A percentile compares a stretch with the other conserved stretches of the same genome.
Conservation (phyloP, 2,329 filamentous ascomycete species). For the Capronia coronata region DNA sequence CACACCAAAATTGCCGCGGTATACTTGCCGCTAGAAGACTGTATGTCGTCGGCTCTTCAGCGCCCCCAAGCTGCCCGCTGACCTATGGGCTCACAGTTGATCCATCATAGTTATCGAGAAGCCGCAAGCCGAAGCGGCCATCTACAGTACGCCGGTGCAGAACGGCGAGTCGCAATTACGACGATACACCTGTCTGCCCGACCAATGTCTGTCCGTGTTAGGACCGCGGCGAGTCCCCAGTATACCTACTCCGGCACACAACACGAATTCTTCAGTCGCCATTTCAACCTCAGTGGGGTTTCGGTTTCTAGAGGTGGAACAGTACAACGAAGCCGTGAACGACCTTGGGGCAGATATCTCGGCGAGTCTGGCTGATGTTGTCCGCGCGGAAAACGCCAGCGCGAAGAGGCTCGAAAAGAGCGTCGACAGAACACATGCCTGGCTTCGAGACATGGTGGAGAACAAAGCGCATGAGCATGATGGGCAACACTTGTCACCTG, state of each 20-base stretch:
- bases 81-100: conserved; percentile 35
- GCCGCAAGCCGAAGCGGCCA: conserved; percentile 40
- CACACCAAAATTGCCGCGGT: conserved; percentile 61
- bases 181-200: conserved; percentile 66
- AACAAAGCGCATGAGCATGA: background rate
- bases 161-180: conserved; percentile 56
- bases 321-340: conserved; percentile 61
- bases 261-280: conserved; percentile 64
- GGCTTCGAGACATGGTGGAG: conserved; percentile 59
- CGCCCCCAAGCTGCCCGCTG: conserved; percentile 31
- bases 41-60: conserved; percentile 49
- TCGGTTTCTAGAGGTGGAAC: conserved; percentile 58
- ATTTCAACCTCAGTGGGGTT: conserved; percentile 86
- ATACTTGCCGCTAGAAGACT: conserved; percentile 86
- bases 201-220: conserved; percentile 61
- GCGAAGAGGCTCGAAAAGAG: conserved; percentile 74
- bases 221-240: conserved; percentile 72
- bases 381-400: conserved; percentile 55
- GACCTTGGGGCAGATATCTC: conserved; percentile 73
- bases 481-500: conserved; percentile 38
- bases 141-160: conserved; percentile 46
- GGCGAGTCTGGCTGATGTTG: conserved; percentile 67
- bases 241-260: conserved; percentile 61
- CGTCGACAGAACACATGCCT: conserved; percentile 76
- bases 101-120: conserved; percentile 59